Evolutionary conservation across 2,329 filamentous ascomycete species (phyloP).

Genomic region (Orbilia oligospora): DNA sequence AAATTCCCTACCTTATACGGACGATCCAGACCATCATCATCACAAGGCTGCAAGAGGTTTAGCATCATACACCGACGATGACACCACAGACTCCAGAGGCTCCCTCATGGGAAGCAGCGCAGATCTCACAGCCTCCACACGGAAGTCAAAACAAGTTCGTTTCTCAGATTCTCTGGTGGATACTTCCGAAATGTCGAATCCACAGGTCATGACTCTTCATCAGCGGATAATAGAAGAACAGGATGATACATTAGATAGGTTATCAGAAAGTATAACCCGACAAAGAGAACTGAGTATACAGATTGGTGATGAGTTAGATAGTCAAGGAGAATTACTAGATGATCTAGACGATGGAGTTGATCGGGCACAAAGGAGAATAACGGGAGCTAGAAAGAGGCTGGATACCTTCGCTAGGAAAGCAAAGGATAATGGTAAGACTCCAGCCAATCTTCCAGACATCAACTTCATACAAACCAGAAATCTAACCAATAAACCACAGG

Average conservation of each 20-base stretch:
- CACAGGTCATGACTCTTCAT: slow-evolving; percentile 90
- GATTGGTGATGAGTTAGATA: slow-evolving; percentile 95
- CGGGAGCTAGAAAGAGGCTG: slow-evolving; percentile 80
- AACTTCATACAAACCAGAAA: slow-evolving; percentile 71
- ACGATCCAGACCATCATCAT: slow-evolving; percentile 49
- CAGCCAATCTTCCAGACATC: not conserved
- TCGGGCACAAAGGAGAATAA: slow-evolving; percentile 81
- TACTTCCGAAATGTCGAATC: slow-evolving; percentile 77
- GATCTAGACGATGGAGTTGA: slow-evolving; percentile 88
- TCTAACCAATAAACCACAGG: slow-evolving; percentile 46
- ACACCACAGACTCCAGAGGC: slow-evolving; percentile 71
- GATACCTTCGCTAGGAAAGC: slow-evolving; percentile 80
- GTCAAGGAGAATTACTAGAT: slow-evolving; percentile 88
- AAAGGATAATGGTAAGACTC: slow-evolving; percentile 71
- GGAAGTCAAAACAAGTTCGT: slow-evolving; percentile 68
- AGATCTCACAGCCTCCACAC: slow-evolving; percentile 63
- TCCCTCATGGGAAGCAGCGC: slow-evolving; percentile 72
- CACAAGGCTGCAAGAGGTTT: slow-evolving; percentile 75
- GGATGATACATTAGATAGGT: slow-evolving; percentile 89
- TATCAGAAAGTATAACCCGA: slow-evolving; percentile 87
- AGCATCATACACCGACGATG: slow-evolving; percentile 65
- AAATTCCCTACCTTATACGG: slow-evolving; percentile 50
- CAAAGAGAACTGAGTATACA: slow-evolving; percentile 94
- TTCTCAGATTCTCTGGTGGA: slow-evolving; percentile 73
- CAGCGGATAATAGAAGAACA: slow-evolving; percentile 85